A percentile compares a stretch with the other conserved stretches of the same genome.
Evolutionary conservation across 148 eudicot species (phyloP).

Genomic region (Pharnaceum exiguum): DNA sequence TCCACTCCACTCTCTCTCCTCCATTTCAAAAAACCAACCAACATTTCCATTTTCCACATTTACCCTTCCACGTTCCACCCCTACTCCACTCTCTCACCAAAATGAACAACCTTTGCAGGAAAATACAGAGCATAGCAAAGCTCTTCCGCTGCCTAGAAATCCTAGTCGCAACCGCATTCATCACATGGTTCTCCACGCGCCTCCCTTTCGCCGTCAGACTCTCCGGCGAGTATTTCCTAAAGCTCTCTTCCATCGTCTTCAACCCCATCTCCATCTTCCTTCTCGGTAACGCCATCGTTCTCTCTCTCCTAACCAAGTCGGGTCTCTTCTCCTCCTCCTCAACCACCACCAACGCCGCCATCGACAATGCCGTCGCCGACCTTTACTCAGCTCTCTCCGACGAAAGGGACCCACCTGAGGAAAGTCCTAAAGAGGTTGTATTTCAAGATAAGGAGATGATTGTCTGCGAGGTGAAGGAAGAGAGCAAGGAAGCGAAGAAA

Average conservation of each 20-base stretch:
- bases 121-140: slow-evolving; percentile 30
- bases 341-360: not conserved
- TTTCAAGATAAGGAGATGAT: slow-evolving; percentile 68
- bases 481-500: slow-evolving; percentile 2
- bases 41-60: not conserved
- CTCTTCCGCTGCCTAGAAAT: slow-evolving; percentile 59
- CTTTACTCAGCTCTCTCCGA: slow-evolving; percentile 27
- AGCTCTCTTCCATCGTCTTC: slow-evolving; percentile 24
- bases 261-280: slow-evolving; percentile 65
- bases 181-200: slow-evolving; percentile 61
- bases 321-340: slow-evolving; percentile 30
- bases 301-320: slow-evolving; percentile 61
- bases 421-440: slow-evolving; percentile 30
- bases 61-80: not conserved
- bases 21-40: not conserved
- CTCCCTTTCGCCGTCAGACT: slow-evolving; percentile 49
- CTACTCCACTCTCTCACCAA: not conserved
- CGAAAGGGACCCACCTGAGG: slow-evolving; percentile 1
- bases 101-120: slow-evolving; percentile 26
- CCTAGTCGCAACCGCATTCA: slow-evolving; percentile 18
- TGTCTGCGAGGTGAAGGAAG: slow-evolving; percentile 36
- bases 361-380: slow-evolving; percentile 25
- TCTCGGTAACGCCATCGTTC: slow-evolving; percentile 61
- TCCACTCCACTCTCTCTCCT: not conserved
- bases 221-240: slow-evolving; percentile 47